These are phyloP conservation scores for Psidium friedrichsthalianum DNA, from an alignment of 345 rosid genomes.

Conservation along the genomic window DNA sequence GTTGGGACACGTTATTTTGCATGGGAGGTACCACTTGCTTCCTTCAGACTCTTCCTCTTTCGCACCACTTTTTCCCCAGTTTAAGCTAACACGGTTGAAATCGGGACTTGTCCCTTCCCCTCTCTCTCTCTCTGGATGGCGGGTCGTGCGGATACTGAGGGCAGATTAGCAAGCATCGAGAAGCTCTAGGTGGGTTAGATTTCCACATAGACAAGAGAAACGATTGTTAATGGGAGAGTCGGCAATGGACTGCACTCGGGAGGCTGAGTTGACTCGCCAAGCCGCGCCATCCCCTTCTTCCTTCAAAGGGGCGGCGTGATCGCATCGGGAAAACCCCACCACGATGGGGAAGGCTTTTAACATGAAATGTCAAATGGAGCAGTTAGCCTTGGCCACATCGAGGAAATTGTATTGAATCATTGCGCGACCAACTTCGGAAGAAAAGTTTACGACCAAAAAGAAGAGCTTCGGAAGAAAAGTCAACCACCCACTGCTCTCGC, in stretches of 20 bases:
- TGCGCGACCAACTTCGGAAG: neutral
- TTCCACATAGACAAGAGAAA: neutral
- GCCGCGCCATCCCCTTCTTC: too few relatives aligned
- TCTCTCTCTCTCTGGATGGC: neutral
- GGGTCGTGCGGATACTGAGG: neutral
- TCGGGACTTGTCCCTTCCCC: neutral
- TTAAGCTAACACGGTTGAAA: neutral
- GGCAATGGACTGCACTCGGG: neutral
- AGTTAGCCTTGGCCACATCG: slow-evolving; percentile 4
- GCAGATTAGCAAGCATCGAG: neutral
- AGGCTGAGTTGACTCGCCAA: neutral
- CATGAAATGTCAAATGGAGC: slow-evolving; percentile 8
- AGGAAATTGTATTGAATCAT: neutral
- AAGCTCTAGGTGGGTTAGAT: neutral
- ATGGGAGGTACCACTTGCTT: slow-evolving; percentile 15
- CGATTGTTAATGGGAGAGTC: neutral
- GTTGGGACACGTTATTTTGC: slow-evolving; percentile 5
- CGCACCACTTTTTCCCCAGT: neutral
- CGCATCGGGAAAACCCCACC: too few relatives aligned
- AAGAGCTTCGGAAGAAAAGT: neutral
- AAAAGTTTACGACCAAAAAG: too few relatives aligned
- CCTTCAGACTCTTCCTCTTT: neutral
- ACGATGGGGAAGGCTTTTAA: neutral
- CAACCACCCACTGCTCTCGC: neutral
- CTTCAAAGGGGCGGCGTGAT: too few relatives aligned